Conservation (phyloP, 1,139 yeast genomes). For the Candida gigantensis region DNA sequence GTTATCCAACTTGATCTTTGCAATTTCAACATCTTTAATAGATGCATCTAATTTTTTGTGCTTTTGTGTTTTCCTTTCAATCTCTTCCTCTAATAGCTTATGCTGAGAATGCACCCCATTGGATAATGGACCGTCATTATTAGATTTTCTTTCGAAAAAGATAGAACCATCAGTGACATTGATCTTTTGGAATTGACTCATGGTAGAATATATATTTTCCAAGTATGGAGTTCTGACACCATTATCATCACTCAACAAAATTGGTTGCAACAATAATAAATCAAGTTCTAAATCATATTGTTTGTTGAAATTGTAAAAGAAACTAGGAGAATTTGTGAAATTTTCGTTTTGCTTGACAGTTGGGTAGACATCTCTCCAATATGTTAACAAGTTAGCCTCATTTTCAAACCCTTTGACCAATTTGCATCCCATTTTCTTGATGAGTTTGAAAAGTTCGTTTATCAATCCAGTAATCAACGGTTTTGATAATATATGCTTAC, state of each 20-base stretch:
- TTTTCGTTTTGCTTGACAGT: conserved; percentile 24
- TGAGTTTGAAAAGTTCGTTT: conserved; percentile 70
- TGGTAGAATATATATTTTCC: conserved; percentile 79
- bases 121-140: conserved; percentile 4
- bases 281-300: conserved; percentile 64
- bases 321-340: conserved; percentile 47
- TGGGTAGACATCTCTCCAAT: conserved; percentile 54
- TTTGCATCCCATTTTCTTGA: conserved; percentile 77
- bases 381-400: conserved; percentile 57
- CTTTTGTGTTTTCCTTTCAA: conserved; percentile 23
- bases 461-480: conserved; percentile 82
- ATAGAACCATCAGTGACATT: conserved; percentile 36
- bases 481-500: conserved; percentile 72
- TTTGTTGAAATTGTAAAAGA: conserved; percentile 63
- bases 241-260: conserved; percentile 80
- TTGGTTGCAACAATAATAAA: conserved; percentile 78
- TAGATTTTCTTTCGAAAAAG: conserved; percentile 32
- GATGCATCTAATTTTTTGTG: conserved; percentile 21
- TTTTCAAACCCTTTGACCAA: conserved; percentile 64
- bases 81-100: conserved; percentile 18
- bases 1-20: conserved; percentile 21
- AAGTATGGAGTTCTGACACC: conserved; percentile 86
- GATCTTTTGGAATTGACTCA: conserved; percentile 65
- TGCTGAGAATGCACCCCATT: conserved; percentile 4
- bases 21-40: conserved; percentile 24